Base-by-base conservation (phyloP, 306 rosid genomes). In the Vigna angularis region DNA sequence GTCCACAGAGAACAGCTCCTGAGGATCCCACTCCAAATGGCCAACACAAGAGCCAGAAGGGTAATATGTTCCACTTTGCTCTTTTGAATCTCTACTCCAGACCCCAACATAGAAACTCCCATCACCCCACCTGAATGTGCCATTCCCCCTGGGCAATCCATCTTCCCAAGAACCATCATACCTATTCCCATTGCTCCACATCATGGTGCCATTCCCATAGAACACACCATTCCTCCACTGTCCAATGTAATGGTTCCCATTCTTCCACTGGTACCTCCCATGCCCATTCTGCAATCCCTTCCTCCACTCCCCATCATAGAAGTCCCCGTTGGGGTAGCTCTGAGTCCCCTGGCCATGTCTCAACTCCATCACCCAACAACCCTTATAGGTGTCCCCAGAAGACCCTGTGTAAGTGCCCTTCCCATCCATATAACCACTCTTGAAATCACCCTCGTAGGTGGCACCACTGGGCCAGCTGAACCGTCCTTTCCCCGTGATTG, bases 391-490 rank as follows among this genome's bases (percentile, higher is more conserved):
- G 22, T 93, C 98, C 15, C 98, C 97, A 12, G 73, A 76, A 2
- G 93, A 84, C 36, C 96, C 94, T 9, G 84, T 93, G 70, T 87
- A 92, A 73, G 97, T 90, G 2, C 98, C 99, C 32, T 78, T 88
- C 0, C 99, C 99, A 80, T 96, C 96, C 98, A 96, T 90, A 11
- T 66, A 87, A 15, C 90, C 89, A 77, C 32, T 75, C 9, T 91
- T 91, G 90, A 96, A 93, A 75, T 92, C 90, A 8, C 99, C 99
- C 66, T 93, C 99, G 73, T 93, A 96, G 74, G 98, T 91, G 5
- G 99, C 94, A 9, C 99, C 99, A 50, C 91, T 87, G 7, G 98
- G 98, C 99, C 99, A 96, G 56, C 96, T 90, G 47, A 96, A 96
- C 83, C 79, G 88, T 0, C 99, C 99, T 26, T 83, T 89, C 2